Evolutionary conservation across 2,329 filamentous ascomycete species (phyloP), one percentile per base, ranked within the genome.

Genomic region (Scorias spongiosa): DNA sequence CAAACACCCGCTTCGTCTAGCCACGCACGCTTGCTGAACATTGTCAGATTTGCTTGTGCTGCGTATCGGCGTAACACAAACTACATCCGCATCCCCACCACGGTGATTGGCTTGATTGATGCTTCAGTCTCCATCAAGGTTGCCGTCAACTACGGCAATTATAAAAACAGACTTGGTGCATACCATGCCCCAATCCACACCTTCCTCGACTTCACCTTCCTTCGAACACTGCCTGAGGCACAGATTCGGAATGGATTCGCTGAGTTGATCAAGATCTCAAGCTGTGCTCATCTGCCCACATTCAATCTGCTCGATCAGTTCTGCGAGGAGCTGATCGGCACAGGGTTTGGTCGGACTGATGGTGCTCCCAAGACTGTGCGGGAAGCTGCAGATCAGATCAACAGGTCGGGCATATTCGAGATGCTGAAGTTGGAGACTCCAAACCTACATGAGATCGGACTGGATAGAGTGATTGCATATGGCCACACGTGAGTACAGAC

Each of bases 51-150:
- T 53, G 80, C 80, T 5, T 84, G 80, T 57, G 80, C 80, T 20
- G 70, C 78, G 7, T 84, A 84, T 63, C 74, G 80, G 48, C 70
- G 81, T 52, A 83, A 76, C 63, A 84, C 80, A 38, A 82, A 82
- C 63, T 84, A 73, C 64, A 82, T 84, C 56, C 77, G 80, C 40
- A 72, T 84, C 8, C 81, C 81, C 1, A 84, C 81, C 0, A 84
- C 81, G 1, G 76, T 84, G 49, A 84, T 85, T 55, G 80, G 81
- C 9, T 67, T 85, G 40, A 84, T 84, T 47, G 81, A 85, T 55
- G 81, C 81, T 2, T 81, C 78, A 14, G 81, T 84, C 42, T 81
- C 76, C 30, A 84, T 84, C 67, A 84, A 84, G 58, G 80, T 84
- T n/a, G 81, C 78, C 10, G 80, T 84, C 54, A 84, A 84, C 66